Evolutionary conservation across 495 filamentous ascomycete genomes (phyloP), one percentile per base, ranked within the genome.

Genomic region (Tuber calosporum): DNA sequence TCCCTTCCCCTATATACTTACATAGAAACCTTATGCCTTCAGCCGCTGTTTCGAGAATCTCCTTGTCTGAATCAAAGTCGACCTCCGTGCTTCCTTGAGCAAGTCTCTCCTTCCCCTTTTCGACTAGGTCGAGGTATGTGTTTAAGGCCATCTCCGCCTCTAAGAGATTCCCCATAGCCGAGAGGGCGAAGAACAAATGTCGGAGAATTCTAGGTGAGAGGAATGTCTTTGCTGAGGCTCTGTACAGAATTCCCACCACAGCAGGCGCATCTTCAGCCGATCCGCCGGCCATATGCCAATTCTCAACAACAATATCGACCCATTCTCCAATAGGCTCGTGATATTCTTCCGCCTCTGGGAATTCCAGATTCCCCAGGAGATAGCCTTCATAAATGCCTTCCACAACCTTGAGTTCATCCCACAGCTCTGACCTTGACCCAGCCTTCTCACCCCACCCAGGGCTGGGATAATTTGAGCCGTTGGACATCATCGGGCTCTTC

Each of bases 151-250:
- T 90, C 76, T 94, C 85, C 5, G 94, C 95, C 58, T 97, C 85
- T 71, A 93, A 88, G 77, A 97, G 97, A 71, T 99, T 93, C 20
- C 92, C 93, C 53, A 97, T 84, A 2, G 92, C 86, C 4, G 91
- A 85, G 83, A 98, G 95, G 7, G 97, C 90, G 20, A 89, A 91
- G 76, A 98, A 98, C 1, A 99, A 86, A 80, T 96, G 90, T 71
- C 94, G 86, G 40, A 99, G 84, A 70, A 98, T 89, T 36, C 90
- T 83, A 7, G 93, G 94, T 2, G 96, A 98, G 80, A 98, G 95
- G 78, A 93, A 99, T 0, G 93, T 96, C 82, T 94, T 96, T 2
- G 91, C 91, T 15, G 95, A 91, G 39, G 93, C 93, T 30, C 91
- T 88, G 78, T 97, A 97, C 15, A 97, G 84, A 39, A 92, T 90